Conservation (phyloP, 305 asterid genomes). For the Fraxinus baroniana region DNA sequence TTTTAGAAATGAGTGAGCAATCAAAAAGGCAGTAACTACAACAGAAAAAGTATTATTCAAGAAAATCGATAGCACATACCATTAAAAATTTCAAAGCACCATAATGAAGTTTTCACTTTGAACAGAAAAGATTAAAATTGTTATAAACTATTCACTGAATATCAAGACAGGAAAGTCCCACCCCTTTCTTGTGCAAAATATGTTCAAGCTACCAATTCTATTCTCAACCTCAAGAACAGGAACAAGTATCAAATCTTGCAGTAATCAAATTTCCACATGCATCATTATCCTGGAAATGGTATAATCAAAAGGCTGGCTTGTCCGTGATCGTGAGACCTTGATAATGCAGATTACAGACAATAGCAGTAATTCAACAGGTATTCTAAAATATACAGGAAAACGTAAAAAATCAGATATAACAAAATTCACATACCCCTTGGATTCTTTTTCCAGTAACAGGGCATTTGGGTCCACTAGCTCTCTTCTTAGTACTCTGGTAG, state of each 20-base stretch:
- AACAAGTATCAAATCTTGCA: neutral
- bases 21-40: neutral
- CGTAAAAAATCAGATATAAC: neutral
- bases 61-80: neutral
- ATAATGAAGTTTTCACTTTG: neutral
- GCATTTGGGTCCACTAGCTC: slow-evolving; percentile 87
- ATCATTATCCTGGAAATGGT: neutral
- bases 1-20: neutral
- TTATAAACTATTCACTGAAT: neutral
- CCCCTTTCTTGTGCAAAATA: neutral
- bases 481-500: slow-evolving; percentile 76
- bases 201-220: neutral
- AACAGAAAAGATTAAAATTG: neutral
- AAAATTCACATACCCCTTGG: slow-evolving; percentile 64
- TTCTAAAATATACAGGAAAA: neutral
- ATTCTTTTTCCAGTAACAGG: slow-evolving; percentile 88
- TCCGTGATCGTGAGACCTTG: neutral
- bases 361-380: neutral
- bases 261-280: neutral
- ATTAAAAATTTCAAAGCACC: neutral
- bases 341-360: neutral
- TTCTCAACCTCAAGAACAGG: neutral
- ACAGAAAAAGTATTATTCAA: neutral
- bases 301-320: neutral
- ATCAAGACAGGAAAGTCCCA: neutral